phyloP scores from a whole-genome alignment of 441 rosid genomes.

The Breynia disticha region DNA sequence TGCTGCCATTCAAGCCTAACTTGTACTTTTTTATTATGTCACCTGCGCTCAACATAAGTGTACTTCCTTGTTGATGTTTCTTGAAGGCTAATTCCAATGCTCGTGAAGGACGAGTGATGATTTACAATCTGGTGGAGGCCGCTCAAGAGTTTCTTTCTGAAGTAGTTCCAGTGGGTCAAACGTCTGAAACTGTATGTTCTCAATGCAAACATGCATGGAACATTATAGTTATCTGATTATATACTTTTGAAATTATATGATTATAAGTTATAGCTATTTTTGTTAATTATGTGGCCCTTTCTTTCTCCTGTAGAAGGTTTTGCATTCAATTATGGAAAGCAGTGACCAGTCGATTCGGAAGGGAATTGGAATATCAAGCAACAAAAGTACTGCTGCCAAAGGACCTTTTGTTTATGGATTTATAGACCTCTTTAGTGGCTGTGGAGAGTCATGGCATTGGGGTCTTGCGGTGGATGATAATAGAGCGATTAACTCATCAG shows the following conservation, averaged over 20 bases:
- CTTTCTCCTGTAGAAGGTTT: constrained; percentile 30
- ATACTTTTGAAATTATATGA: background rate
- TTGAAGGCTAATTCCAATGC: constrained; percentile 77
- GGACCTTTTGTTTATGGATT: constrained; percentile 84
- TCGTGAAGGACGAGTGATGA: constrained; percentile 95
- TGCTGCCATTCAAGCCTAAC: background rate
- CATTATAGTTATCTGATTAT: background rate
- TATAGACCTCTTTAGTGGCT: constrained; percentile 79
- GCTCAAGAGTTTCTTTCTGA: constrained; percentile 97
- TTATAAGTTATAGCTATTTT: background rate
- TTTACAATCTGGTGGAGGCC: constrained; percentile 93
- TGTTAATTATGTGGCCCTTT: constrained; percentile 5
- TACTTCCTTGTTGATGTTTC: background rate
- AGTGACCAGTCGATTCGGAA: constrained; percentile 28
- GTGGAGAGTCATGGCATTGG: constrained; percentile 81
- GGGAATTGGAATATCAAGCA: constrained; percentile 37
- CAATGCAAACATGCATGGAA: constrained; percentile 6
- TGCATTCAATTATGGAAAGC: constrained; percentile 29
- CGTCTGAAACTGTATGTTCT: constrained; percentile 52
- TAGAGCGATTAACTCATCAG: constrained; percentile 36
- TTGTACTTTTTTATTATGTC: background rate
- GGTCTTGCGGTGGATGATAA: constrained; percentile 59
- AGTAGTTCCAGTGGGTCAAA: constrained; percentile 44
- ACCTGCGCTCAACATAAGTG: background rate
- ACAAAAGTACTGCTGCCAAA: constrained; percentile 33